These are phyloP conservation scores for Exophiala viscosa DNA, from an alignment of 2,329 filamentous ascomycete genomes.

Conservation along the genomic window DNA sequence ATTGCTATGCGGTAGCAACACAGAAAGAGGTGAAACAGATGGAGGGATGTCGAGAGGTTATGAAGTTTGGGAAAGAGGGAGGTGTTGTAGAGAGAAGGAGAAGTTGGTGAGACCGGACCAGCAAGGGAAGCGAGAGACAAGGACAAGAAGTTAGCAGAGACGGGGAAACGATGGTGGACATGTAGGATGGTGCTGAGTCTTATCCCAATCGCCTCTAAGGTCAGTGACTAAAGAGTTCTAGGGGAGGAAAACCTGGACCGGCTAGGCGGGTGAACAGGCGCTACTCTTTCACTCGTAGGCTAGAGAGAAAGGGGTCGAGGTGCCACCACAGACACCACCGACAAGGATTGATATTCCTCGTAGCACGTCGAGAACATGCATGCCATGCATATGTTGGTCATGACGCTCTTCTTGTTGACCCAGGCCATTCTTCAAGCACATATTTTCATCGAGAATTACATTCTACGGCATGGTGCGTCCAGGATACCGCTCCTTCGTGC, in stretches of 20 bases:
- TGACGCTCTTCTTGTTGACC: not conserved
- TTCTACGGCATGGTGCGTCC: no score
- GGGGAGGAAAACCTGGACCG: slow-evolving; percentile 5
- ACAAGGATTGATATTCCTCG: no score
- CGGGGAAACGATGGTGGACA: not conserved
- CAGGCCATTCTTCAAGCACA: not conserved
- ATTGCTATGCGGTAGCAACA: slow-evolving; percentile 21
- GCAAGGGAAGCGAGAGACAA: slow-evolving; percentile 20
- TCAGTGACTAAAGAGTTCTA: slow-evolving; percentile 1
- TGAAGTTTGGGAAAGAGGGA: slow-evolving; percentile 11
- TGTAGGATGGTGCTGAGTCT: not conserved
- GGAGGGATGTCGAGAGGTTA: slow-evolving; percentile 10
- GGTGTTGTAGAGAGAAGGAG: slow-evolving; percentile 11
- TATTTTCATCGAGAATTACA: no score
- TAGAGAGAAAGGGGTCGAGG: no score
- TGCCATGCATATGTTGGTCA: no score
- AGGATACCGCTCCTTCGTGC: not conserved
- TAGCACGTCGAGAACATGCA: no score
- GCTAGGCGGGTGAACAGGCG: not conserved
- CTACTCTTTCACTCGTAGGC: not conserved
- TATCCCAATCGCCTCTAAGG: not conserved
- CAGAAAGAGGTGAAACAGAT: slow-evolving; percentile 21
- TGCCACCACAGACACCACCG: no score
- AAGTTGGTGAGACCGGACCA: slow-evolving; percentile 17
- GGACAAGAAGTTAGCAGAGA: slow-evolving; percentile 11